A percentile compares a stretch with the other conserved stretches of the same genome.
These are phyloP conservation scores for Cryptosporidium viatorum DNA, from an alignment of 169 alveolate genomes.

Conservation along the genomic window DNA sequence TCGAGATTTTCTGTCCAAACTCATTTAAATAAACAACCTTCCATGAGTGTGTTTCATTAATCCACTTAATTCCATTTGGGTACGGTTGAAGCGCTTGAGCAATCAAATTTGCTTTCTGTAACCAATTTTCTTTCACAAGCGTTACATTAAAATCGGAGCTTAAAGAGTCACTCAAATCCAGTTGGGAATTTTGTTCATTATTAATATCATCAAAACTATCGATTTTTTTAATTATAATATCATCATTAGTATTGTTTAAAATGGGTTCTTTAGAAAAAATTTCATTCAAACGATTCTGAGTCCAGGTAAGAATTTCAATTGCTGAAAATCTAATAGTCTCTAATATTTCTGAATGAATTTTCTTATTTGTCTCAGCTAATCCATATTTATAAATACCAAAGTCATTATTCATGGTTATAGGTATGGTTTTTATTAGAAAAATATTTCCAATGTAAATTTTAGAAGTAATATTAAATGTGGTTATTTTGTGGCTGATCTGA, in stretches of 20 bases:
- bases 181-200: not conserved
- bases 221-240: not conserved
- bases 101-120: conserved; percentile 38
- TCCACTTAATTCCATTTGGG: conserved; percentile 72
- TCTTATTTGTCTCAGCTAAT: not conserved
- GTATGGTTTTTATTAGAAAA: conserved; percentile 3
- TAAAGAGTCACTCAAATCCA: not conserved
- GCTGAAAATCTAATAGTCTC: conserved; percentile 17
- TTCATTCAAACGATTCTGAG: conserved; percentile 47
- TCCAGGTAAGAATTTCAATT: conserved; percentile 26
- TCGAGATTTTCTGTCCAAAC: conserved; percentile 11
- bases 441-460: conserved; percentile 8
- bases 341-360: not conserved
- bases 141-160: not conserved
- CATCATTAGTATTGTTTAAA: not conserved
- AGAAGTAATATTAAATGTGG: conserved; percentile 24
- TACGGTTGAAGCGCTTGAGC: conserved; percentile 62
- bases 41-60: conserved; percentile 46
- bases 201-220: not conserved
- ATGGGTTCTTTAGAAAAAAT: not conserved
- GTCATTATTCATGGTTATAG: conserved; percentile 8
- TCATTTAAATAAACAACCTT: conserved; percentile 45
- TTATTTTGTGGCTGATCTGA: not conserved
- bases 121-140: conserved; percentile 55
- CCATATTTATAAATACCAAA: not conserved